Conservation (phyloP, 768 basidiomycete species). For the Tubosaeta brunneosetosa region DNA sequence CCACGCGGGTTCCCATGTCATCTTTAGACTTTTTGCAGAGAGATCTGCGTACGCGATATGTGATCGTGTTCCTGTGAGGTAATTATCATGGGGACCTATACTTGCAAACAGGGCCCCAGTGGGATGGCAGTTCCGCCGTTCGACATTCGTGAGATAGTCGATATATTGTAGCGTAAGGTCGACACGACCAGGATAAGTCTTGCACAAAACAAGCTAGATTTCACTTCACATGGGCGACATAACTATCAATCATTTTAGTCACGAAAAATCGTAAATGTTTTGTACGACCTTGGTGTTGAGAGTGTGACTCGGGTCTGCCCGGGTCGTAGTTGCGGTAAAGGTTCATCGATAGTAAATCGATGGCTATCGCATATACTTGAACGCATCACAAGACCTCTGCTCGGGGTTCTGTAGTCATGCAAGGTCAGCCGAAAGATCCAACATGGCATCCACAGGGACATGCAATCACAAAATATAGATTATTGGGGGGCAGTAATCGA, state of each 20-base stretch:
- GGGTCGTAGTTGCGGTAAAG: too few species aligned
- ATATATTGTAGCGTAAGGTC: not conserved
- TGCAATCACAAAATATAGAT: conserved; percentile 10
- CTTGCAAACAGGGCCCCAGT: not conserved
- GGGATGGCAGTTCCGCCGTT: not conserved
- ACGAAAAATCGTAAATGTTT: too few species aligned
- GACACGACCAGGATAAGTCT: too few species aligned
- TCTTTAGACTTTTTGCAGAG: not conserved
- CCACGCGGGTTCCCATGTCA: not conserved
- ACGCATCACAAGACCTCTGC: too few species aligned
- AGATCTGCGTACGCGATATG: not conserved
- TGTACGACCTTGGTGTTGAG: too few species aligned
- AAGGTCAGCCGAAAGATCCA: not conserved
- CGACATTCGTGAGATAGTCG: not conserved
- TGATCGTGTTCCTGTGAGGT: not conserved
- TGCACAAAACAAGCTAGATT: too few species aligned
- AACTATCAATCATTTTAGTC: too few species aligned
- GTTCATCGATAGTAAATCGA: too few species aligned
- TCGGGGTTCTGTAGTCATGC: not conserved
- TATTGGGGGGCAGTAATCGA: conserved; percentile 21
- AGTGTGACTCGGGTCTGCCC: too few species aligned
- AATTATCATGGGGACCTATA: not conserved
- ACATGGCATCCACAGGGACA: not conserved
- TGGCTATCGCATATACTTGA: not conserved
- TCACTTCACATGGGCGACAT: too few species aligned